Percentiles rank a stretch among this genome's conserved stretches.
Evolutionary conservation across 345 rosid species (phyloP).

Genomic region (Clausena lansium): DNA sequence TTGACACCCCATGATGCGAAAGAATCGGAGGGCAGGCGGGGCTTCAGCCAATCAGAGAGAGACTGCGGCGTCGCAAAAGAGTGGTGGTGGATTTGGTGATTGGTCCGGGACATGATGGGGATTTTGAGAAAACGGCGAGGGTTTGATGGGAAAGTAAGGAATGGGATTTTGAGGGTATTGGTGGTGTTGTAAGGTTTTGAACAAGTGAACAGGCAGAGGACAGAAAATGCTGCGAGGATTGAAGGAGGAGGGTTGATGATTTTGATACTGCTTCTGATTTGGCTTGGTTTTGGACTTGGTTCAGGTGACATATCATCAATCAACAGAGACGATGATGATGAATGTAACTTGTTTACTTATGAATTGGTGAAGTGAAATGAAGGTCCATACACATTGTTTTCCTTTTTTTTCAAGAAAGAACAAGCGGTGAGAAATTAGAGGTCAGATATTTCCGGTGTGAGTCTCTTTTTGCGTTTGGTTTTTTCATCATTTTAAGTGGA

Average conservation of each 20-base stretch:
- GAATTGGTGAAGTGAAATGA: too few species aligned
- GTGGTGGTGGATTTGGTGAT: constrained; percentile 15
- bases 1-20: constrained; percentile 85
- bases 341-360: too few species aligned
- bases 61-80: constrained; percentile 68
- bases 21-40: constrained; percentile 77
- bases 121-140: constrained; percentile 47
- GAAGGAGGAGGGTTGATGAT: constrained; percentile 1
- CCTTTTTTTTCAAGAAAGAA: not conserved
- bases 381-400: too few species aligned
- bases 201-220: constrained; percentile 37
- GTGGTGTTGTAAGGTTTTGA: constrained; percentile 23
- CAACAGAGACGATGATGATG: too few species aligned
- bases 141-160: constrained; percentile 33
- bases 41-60: constrained; percentile 85
- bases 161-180: constrained; percentile 28
- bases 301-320: constrained; percentile 16
- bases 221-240: constrained; percentile 39
- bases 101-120: constrained; percentile 45
- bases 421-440: not conserved
- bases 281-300: not conserved
- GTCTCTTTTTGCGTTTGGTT: too few species aligned
- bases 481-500: too few species aligned
- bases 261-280: not conserved
- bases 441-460: too few species aligned